Base-by-base conservation (phyloP, 192 early-diverging fungal species). In the Backusella tarrabulga region DNA sequence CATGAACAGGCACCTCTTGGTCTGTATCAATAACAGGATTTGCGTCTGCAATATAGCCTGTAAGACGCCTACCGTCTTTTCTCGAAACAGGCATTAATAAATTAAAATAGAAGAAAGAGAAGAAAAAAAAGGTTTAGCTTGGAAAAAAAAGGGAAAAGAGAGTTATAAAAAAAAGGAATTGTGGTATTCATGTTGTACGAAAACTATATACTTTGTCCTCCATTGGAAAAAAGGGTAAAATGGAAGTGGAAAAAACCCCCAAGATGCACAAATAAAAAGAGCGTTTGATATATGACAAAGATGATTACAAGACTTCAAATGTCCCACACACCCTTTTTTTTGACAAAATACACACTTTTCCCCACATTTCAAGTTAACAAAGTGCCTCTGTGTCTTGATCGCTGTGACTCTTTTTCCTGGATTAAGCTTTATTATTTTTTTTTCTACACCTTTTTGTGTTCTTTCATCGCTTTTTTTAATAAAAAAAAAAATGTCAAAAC, bases 1-100 rank as follows among this genome's bases (percentile, higher is more conserved):
- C 79, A 23, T 83, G 78, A 15, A 82, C 76, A 67, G 80, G 76
- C 1, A 83, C 77, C 12, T 83, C 79, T 32, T 77, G 29, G 23
- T 75, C 34, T 26, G 15, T 40, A 29, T 71, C 35, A 1, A 40
- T 42, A 21, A 29, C 29, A 52, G 44, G 40, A n/a, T 19, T 26
- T 5, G 23, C 34, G 63, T 35, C 35, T 40, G 40, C 46, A 11
- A 34, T 76, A 34, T 77, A 77, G 23, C 76, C 76, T 15, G 76
- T 71, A 42, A 77, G 32, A 15, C 76, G 34, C 32, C 68, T 40
- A 32, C 63, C 68, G 68, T 68, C 50, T 56, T 68, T 77, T 34
- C 29, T 74, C 32, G 42, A 32, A 46, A 29, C n/a, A 40, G 71
- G 71, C 41, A 73, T 44, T 46, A 19, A 19, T 72, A 40, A 72